Conservation (phyloP, 768 basidiomycete genomes). For the Boletus insuetus region DNA sequence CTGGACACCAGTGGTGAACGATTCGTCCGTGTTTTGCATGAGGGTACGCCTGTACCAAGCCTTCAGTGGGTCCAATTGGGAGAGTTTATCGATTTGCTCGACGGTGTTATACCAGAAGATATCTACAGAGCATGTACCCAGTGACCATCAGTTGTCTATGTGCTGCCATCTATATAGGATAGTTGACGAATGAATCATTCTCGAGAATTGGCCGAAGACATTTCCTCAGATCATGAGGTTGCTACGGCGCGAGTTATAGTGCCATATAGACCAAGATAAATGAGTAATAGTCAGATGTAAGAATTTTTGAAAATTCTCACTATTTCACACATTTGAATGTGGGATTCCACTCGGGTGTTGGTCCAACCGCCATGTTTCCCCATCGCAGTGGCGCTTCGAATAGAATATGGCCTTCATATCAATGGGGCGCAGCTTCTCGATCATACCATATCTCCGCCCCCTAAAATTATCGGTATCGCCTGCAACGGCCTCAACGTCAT, state of each 20-base stretch:
- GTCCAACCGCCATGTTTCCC: background rate
- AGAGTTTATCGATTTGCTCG: conserved; percentile 34
- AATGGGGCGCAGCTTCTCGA: background rate
- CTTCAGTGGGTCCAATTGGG: conserved; percentile 38
- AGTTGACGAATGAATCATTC: background rate
- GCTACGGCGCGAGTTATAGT: too few relatives aligned
- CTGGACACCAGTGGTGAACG: conserved; percentile 13
- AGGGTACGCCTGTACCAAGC: conserved; percentile 38
- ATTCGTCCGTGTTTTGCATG: conserved; percentile 45
- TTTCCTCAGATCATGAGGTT: too few relatives aligned
- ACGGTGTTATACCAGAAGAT: conserved; percentile 34
- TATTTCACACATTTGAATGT: too few relatives aligned
- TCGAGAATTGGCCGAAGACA: background rate
- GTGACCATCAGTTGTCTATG: background rate
- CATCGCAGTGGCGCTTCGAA: background rate
- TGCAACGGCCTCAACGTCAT: background rate
- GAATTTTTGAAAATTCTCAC: too few relatives aligned
- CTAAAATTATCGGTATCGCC: background rate
- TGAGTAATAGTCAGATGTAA: too few relatives aligned
- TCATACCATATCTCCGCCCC: background rate
- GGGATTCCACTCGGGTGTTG: background rate
- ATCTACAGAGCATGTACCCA: conserved; percentile 23
- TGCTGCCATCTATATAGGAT: background rate
- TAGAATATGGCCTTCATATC: background rate
- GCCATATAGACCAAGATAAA: too few relatives aligned